Conservation (phyloP, 169 alveolate genomes). For the Eimeria falciformis region DNA sequence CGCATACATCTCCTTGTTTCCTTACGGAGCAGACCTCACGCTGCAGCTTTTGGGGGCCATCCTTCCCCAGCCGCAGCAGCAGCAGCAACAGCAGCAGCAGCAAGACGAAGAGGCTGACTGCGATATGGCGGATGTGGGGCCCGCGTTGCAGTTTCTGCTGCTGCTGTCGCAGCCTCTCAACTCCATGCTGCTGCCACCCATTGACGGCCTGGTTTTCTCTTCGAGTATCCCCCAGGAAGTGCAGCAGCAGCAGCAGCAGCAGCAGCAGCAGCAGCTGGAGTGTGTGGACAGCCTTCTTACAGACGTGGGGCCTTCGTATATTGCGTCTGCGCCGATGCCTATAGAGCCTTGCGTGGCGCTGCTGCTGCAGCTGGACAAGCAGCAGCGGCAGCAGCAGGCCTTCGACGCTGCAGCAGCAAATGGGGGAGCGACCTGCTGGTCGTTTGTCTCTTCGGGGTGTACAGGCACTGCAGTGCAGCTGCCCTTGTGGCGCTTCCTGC, state of each 20-base stretch:
- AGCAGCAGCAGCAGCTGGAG: conserved; percentile 14
- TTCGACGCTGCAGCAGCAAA: conserved; percentile 65
- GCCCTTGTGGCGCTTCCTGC: conserved; percentile 71
- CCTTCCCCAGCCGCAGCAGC: conserved; percentile 72
- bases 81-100: conserved; percentile 70
- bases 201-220: conserved; percentile 42
- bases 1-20: conserved; percentile 23
- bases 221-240: background rate
- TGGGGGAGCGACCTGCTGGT: conserved; percentile 66
- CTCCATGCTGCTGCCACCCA: conserved; percentile 55
- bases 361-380: conserved; percentile 60
- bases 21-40: conserved; percentile 70
- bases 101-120: conserved; percentile 50
- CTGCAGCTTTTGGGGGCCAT: conserved; percentile 72
- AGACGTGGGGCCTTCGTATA: background rate
- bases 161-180: conserved; percentile 62
- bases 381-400: conserved; percentile 16
- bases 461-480: conserved; percentile 1
- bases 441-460: conserved; percentile 36
- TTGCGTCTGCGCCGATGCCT: conserved; percentile 64
- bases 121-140: conserved; percentile 24
- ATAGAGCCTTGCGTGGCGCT: conserved; percentile 55
- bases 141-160: conserved; percentile 42
- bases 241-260: conserved; percentile 48
- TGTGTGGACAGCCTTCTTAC: conserved; percentile 7